These are phyloP conservation scores for Sutorius australiensis DNA, from an alignment of 768 basidiomycete genomes.

Conservation along the genomic window DNA sequence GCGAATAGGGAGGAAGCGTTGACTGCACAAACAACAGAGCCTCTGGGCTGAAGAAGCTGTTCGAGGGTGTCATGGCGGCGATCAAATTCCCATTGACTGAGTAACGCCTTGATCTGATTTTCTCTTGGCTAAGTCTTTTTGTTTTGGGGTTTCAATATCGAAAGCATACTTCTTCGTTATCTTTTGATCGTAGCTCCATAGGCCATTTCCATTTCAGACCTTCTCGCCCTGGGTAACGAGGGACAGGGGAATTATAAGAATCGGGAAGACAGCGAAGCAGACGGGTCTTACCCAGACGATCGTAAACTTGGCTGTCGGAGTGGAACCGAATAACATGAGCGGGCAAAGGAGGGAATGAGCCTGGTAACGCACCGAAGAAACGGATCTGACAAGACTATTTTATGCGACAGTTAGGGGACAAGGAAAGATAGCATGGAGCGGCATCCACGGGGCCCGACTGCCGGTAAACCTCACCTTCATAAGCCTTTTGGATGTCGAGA, in stretches of 20 bases:
- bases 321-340: conserved; percentile 9
- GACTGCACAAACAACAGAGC: conserved; percentile 42
- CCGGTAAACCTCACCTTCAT: conserved; percentile 52
- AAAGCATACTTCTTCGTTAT: conserved; percentile 45
- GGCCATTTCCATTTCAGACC: conserved; percentile 45
- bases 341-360: neutral
- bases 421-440: neutral
- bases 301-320: conserved; percentile 62
- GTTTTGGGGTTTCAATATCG: conserved; percentile 15
- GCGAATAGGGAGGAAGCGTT: conserved; percentile 49
- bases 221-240: conserved; percentile 28
- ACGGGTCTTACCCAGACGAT: conserved; percentile 53
- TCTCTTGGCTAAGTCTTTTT: conserved; percentile 22
- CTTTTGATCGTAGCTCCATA: conserved; percentile 39
- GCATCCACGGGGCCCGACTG: neutral
- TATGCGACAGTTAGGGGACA: conserved; percentile 14
- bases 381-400: conserved; percentile 65
- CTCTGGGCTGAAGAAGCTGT: conserved; percentile 42
- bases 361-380: conserved; percentile 52
- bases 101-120: conserved; percentile 44
- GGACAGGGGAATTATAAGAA: conserved; percentile 11
- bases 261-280: conserved; percentile 4
- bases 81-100: conserved; percentile 40
- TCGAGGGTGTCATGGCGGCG: conserved; percentile 37
- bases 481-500: conserved; percentile 76